A percentile compares a stretch with the other conserved stretches of the same genome.
Conservation (phyloP, 2,329 filamentous ascomycete species). For the Cercospora brassicicola region DNA sequence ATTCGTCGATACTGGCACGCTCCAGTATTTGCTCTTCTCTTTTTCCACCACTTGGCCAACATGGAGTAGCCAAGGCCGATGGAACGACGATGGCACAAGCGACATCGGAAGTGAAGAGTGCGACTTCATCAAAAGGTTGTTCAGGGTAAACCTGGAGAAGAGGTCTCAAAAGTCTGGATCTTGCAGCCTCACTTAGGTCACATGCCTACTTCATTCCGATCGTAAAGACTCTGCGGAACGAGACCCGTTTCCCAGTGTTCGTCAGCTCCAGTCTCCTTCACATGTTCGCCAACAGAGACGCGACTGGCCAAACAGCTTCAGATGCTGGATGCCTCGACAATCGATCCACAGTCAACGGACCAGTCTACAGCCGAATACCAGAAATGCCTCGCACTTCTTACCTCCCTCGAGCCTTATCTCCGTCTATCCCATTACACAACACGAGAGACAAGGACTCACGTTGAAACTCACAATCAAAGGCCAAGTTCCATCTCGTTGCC, state of each 20-base stretch:
- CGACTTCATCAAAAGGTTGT: background rate
- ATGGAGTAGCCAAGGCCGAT: background rate
- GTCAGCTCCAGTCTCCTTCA: background rate
- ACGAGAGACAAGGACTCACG: background rate
- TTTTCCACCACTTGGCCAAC: background rate
- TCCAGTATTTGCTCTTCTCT: background rate
- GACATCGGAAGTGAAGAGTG: background rate
- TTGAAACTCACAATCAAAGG: background rate
- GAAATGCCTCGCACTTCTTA: background rate
- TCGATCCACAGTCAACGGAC: background rate
- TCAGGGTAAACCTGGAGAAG: background rate
- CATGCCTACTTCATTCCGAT: background rate
- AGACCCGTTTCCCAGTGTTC: background rate
- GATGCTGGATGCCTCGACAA: background rate
- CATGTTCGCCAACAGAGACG: background rate
- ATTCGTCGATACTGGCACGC: background rate
- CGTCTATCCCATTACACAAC: background rate
- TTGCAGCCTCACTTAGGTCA: background rate
- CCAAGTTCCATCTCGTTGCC: background rate
- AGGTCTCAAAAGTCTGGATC: background rate
- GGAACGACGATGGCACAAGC: background rate
- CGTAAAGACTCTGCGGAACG: background rate
- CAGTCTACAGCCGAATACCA: background rate
- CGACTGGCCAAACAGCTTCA: background rate
- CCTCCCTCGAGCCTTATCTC: background rate